phyloP scores from a whole-genome alignment of 768 basidiomycete genomes.

The Porpolomopsis calyptriformis region DNA sequence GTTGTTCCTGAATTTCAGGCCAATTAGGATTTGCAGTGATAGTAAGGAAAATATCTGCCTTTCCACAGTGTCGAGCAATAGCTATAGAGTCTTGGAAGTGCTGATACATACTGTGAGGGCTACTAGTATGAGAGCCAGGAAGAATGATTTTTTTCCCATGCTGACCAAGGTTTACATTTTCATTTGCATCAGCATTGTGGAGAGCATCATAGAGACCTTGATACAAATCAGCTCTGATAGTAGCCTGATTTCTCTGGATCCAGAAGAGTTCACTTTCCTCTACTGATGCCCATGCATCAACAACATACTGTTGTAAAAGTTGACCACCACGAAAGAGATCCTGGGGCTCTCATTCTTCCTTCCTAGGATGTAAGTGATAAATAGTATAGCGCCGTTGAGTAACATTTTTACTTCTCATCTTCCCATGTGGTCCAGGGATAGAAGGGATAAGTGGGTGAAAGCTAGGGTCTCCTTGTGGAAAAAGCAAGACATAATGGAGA shows the following conservation, averaged over 20 bases:
- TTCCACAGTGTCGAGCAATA: slow-evolving; percentile 26
- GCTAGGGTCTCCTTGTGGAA: slow-evolving; percentile 24
- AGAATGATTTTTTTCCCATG: slow-evolving; percentile 10
- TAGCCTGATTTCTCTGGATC: slow-evolving; percentile 24
- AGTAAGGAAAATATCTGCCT: slow-evolving; percentile 41
- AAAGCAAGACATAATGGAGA: slow-evolving; percentile 21
- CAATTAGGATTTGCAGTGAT: slow-evolving; percentile 44
- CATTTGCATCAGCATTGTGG: slow-evolving; percentile 8
- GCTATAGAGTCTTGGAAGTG: slow-evolving; percentile 18
- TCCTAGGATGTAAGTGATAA: slow-evolving; percentile 23
- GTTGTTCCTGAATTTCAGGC: slow-evolving; percentile 32
- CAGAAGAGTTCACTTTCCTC: slow-evolving; percentile 32
- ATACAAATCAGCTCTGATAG: slow-evolving; percentile 26
- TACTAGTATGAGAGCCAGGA: slow-evolving; percentile 11
- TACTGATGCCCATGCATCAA: slow-evolving; percentile 34
- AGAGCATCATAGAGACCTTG: slow-evolving; percentile 23
- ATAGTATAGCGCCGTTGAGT: slow-evolving; percentile 16
- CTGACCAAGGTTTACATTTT: slow-evolving; percentile 12
- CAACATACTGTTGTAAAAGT: slow-evolving; percentile 35
- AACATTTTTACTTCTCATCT: no score
- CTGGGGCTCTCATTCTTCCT: slow-evolving; percentile 12
- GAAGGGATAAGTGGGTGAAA: slow-evolving; percentile 21
- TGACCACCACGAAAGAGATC: slow-evolving; percentile 25
- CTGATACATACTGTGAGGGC: slow-evolving; percentile 15
- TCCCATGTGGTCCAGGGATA: no score